Evolutionary conservation across 805 yeast genomes (phyloP).

Genomic region (Vanderwaltozyma polyspora): DNA sequence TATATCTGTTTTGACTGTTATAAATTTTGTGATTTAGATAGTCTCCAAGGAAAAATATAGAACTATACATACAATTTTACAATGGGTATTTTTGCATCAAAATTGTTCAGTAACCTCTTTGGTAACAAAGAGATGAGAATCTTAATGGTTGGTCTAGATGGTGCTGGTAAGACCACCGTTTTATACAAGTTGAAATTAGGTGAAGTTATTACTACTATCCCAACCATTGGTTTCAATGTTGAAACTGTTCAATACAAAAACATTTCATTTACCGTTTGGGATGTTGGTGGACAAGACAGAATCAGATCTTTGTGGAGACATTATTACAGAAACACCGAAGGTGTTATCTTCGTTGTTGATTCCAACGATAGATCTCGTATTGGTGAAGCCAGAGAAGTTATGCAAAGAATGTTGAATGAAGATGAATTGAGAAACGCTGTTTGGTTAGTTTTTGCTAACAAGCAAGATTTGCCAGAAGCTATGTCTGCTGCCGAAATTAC

Average conservation of each 20-base stretch:
- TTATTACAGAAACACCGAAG: constrained; percentile 97
- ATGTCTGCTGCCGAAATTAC: constrained; percentile 98
- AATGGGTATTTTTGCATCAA: constrained; percentile 96
- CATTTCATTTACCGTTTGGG: constrained; percentile 96
- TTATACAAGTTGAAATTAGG: constrained; percentile 90
- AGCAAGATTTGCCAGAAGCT: constrained; percentile 98
- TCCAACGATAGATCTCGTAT: constrained; percentile 97
- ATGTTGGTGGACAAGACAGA: constrained; percentile 99
- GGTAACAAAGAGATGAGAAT: constrained; percentile 98
- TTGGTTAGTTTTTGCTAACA: constrained; percentile 91
- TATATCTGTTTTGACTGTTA: background rate
- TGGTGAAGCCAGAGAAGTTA: constrained; percentile 94
- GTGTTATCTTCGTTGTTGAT: constrained; percentile 95
- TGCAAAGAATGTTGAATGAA: constrained; percentile 96
- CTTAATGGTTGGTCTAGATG: constrained; percentile 96
- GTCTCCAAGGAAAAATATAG: no score
- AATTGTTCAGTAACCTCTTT: constrained; percentile 87
- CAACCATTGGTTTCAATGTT: constrained; percentile 95
- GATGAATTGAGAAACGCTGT: constrained; percentile 96
- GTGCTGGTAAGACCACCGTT: constrained; percentile 97
- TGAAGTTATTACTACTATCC: constrained; percentile 92
- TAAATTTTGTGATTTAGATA: no score
- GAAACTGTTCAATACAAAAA: constrained; percentile 96
- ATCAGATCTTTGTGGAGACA: constrained; percentile 99
- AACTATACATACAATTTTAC: no score